These are phyloP conservation scores for Laburnicola sp. DNA, from an alignment of 2,329 filamentous ascomycete species.

Conservation along the genomic window DNA sequence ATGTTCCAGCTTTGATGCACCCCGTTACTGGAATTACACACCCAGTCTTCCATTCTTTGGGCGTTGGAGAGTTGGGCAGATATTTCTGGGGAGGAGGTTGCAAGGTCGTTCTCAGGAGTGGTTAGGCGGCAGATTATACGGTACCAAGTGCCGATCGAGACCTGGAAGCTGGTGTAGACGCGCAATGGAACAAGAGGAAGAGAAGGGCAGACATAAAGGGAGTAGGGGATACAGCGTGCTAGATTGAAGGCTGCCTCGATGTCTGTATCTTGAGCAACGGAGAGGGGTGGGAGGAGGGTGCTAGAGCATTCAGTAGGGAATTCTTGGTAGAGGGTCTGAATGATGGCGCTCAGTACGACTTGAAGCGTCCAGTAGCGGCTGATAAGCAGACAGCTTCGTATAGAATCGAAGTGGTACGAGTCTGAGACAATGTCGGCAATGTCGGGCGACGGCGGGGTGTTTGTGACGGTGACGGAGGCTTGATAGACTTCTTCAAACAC, in stretches of 20 bases:
- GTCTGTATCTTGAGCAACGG: conserved; percentile 21
- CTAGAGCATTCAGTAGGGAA: conserved; percentile 22
- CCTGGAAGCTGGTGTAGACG: conserved; percentile 32
- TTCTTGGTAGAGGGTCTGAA: conserved; percentile 27
- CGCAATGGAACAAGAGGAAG: conserved; percentile 33
- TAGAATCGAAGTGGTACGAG: conserved; percentile 25
- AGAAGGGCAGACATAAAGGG: conserved; percentile 20
- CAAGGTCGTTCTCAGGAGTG: not conserved
- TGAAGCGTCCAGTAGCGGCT: conserved; percentile 35
- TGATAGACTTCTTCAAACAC: conserved; percentile 23
- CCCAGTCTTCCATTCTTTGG: conserved; percentile 28
- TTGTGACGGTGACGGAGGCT: conserved; percentile 15
- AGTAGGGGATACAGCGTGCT: conserved; percentile 28
- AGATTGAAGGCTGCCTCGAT: conserved; percentile 24
- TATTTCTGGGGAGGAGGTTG: not conserved
- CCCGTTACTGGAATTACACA: conserved; percentile 25
- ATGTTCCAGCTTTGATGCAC: conserved; percentile 32
- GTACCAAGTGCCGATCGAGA: conserved; percentile 33
- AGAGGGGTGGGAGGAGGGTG: conserved; percentile 23
- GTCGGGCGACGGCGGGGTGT: conserved; percentile 14
- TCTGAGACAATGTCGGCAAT: conserved; percentile 26
- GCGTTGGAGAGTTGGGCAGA: conserved; percentile 11
- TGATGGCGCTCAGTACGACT: conserved; percentile 27
- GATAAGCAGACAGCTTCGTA: conserved; percentile 28
- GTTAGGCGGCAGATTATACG: conserved; percentile 19